phyloP scores from a whole-genome alignment of 2,329 filamentous ascomycete species.

The Cladobotryum protrusum region DNA sequence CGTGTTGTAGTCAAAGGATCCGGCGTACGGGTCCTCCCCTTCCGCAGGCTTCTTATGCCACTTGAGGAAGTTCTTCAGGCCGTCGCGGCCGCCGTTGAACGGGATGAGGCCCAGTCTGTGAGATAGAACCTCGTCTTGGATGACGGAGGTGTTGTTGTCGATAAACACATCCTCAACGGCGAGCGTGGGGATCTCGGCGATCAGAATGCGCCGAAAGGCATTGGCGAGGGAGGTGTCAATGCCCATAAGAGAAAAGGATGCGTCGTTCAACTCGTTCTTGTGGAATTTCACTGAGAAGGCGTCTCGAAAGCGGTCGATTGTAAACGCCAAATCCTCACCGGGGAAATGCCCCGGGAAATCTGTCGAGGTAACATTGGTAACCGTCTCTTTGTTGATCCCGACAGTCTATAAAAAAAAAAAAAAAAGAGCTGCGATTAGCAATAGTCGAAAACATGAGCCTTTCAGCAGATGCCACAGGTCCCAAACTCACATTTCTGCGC shows the following conservation, averaged over 20 bases:
- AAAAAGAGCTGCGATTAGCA: not conserved
- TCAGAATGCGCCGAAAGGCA: slow-evolving; percentile 91
- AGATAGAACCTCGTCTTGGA: slow-evolving; percentile 94
- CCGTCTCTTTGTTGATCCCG: slow-evolving; percentile 81
- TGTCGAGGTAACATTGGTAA: slow-evolving; percentile 80
- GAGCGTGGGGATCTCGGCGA: slow-evolving; percentile 88
- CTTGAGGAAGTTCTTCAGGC: slow-evolving; percentile 69
- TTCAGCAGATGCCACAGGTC: no score
- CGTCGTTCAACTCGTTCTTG: slow-evolving; percentile 68
- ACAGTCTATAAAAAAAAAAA: slow-evolving; percentile 57
- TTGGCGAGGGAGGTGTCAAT: slow-evolving; percentile 92
- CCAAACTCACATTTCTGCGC: slow-evolving; percentile 49
- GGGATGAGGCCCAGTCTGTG: slow-evolving; percentile 87
- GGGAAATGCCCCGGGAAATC: slow-evolving; percentile 91
- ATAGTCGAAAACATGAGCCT: not conserved
- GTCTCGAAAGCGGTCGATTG: slow-evolving; percentile 64
- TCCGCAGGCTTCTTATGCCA: slow-evolving; percentile 69
- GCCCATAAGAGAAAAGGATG: slow-evolving; percentile 86
- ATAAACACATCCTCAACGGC: slow-evolving; percentile 93
- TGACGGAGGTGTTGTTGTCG: slow-evolving; percentile 93
- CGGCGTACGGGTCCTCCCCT: slow-evolving; percentile 54
- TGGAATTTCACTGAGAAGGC: slow-evolving; percentile 75
- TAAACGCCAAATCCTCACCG: slow-evolving; percentile 79
- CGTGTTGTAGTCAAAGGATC: slow-evolving; percentile 77
- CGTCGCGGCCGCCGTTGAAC: slow-evolving; percentile 71